These are phyloP conservation scores for Pseudocercospora pini-densiflorae DNA, from an alignment of 2,329 filamentous ascomycete species.

Conservation along the genomic window DNA sequence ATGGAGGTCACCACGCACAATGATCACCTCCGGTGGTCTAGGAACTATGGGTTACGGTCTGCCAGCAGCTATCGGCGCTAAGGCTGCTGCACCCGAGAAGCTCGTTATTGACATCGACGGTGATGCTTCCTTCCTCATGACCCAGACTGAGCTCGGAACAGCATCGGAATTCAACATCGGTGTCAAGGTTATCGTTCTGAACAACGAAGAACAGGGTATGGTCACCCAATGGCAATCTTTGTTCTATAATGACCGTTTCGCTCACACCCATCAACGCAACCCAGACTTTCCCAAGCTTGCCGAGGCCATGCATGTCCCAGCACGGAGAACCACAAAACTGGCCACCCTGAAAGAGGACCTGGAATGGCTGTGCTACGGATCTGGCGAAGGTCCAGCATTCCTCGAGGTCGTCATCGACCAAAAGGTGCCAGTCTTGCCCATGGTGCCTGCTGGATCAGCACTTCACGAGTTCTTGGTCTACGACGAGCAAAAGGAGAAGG, in stretches of 20 bases:
- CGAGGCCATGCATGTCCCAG: slow-evolving; percentile 87
- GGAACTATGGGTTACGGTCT: slow-evolving; percentile 97
- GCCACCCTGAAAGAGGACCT: slow-evolving; percentile 78
- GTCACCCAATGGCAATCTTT: slow-evolving; percentile 98
- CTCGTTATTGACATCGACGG: slow-evolving; percentile 96
- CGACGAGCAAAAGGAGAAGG: slow-evolving; percentile 65
- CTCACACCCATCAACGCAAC: slow-evolving; percentile 92
- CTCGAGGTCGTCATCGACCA: slow-evolving; percentile 89
- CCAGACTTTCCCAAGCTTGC: slow-evolving; percentile 95
- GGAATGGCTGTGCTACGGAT: slow-evolving; percentile 79
- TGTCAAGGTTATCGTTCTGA: slow-evolving; percentile 90
- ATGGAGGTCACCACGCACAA: slow-evolving; percentile 87
- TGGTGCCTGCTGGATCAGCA: slow-evolving; percentile 87
- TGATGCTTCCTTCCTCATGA: slow-evolving; percentile 99
- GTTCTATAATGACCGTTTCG: slow-evolving; percentile 92
- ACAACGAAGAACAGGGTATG: slow-evolving; percentile 99
- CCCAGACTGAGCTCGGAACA: slow-evolving; percentile 90
- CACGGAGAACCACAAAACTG: slow-evolving; percentile 71
- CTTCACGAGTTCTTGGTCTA: slow-evolving; percentile 94
- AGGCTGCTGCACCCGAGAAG: slow-evolving; percentile 80
- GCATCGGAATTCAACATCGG: slow-evolving; percentile 96
- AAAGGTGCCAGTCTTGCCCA: slow-evolving; percentile 92
- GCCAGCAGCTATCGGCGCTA: slow-evolving; percentile 92
- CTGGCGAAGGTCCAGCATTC: slow-evolving; percentile 83
- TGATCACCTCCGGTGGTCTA: slow-evolving; percentile 95